Base-by-base conservation (phyloP, 2,329 filamentous ascomycete genomes). In the Leptographium wingfieldii region DNA sequence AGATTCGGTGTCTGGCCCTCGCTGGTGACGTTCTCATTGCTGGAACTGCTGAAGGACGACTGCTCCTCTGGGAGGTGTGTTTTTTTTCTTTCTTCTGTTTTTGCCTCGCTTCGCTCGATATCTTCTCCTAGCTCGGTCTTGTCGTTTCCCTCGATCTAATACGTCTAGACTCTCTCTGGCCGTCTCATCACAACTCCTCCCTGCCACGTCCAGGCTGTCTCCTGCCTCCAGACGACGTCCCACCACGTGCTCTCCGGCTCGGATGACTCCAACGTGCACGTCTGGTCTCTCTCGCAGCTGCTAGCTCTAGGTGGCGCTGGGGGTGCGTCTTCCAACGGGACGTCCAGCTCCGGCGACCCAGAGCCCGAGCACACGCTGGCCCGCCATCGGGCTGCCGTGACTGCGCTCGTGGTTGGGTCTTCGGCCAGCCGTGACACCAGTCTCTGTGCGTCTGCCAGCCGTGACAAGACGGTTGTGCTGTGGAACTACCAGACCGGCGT, bases 11-110 rank as follows among this genome's bases (percentile, higher is more conserved):
- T 72, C 75, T 95, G 67, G 80, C 84, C 27, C 77, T 95, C 59
- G 83, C 84, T 29, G 85, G 82, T 55, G 81, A 89, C 64, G 81
- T 95, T 56, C 77, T 96, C 64, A 76, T 90, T 59, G 72, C 95
- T 59, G 94, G 94, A 12, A 95, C 91, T 0, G 84, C 86, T 60
- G 90, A 91, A 66, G 94, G 94, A 19, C 84, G 92, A 60, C 73
- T 97, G 65, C 87, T 96, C 67, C 73, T 95, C 3, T 99, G 94
- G 94, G 94, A 99, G 85, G 90, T 94, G 71, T 72, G 77, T 73
- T 71, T 61, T 19, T n/a, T 49, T 2, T 40, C n/a, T 57, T 33
- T 25, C n/a, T 29, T 40, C 14, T 55, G 40, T 22, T 49, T 22
- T 38, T 55, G 22, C 31, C 35, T 38, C 48, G 48, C 58, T 38